These are phyloP conservation scores for Nephelium lappaceum DNA, from an alignment of 345 rosid species.

Conservation along the genomic window DNA sequence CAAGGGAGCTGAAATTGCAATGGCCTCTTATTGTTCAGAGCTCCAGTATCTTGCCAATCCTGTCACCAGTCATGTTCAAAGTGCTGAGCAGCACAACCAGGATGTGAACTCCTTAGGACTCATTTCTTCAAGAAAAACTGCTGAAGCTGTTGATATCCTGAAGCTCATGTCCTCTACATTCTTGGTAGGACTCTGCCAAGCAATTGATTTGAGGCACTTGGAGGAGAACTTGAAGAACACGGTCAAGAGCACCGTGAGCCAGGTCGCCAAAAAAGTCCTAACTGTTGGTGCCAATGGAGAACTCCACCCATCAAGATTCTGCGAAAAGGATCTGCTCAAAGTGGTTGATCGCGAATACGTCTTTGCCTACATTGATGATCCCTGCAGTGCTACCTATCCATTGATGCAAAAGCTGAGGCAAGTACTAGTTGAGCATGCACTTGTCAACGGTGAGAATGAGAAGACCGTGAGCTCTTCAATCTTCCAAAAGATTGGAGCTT, in stretches of 20 bases:
- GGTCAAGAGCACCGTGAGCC: slow-evolving; percentile 51
- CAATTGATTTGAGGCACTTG: slow-evolving; percentile 61
- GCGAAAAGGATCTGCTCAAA: slow-evolving; percentile 63
- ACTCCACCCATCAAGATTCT: slow-evolving; percentile 78
- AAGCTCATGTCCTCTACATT: slow-evolving; percentile 60
- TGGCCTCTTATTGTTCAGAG: slow-evolving; percentile 67
- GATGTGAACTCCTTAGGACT: slow-evolving; percentile 62
- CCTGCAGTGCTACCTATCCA: slow-evolving; percentile 71
- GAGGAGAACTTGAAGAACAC: slow-evolving; percentile 59
- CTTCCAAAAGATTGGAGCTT: slow-evolving; percentile 66
- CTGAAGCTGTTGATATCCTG: slow-evolving; percentile 53
- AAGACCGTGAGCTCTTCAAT: slow-evolving; percentile 46
- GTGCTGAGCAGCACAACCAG: slow-evolving; percentile 62
- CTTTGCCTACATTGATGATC: slow-evolving; percentile 70
- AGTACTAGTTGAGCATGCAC: slow-evolving; percentile 66
- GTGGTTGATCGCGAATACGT: slow-evolving; percentile 68
- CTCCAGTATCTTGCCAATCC: slow-evolving; percentile 59
- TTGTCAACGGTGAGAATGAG: slow-evolving; percentile 61
- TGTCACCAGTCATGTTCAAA: slow-evolving; percentile 58
- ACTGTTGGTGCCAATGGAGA: slow-evolving; percentile 60
- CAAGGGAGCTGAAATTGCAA: slow-evolving; percentile 79
- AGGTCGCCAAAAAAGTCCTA: slow-evolving; percentile 49
- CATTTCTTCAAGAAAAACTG: slow-evolving; percentile 64
- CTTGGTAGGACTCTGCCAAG: slow-evolving; percentile 64
- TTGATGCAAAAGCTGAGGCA: slow-evolving; percentile 80